Conservation (phyloP, 108 stramenopile species). For the Parietichytrium sp. region DNA sequence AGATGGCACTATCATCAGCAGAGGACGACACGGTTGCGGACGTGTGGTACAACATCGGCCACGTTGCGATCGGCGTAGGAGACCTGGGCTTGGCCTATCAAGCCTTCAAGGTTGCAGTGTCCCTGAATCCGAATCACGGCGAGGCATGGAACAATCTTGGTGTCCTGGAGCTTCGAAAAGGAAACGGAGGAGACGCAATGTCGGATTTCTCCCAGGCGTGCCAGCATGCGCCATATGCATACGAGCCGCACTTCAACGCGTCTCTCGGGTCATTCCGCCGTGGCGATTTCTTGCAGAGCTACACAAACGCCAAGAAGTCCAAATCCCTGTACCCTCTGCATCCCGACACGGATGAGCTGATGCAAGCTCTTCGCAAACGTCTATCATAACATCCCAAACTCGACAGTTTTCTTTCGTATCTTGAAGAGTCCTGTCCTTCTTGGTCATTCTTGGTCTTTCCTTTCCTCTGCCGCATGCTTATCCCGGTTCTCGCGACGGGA, state of each 20-base stretch:
- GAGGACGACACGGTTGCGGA: slow-evolving; percentile 57
- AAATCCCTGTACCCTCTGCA: slow-evolving; percentile 52
- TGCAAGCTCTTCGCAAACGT: slow-evolving; percentile 43
- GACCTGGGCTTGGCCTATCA: slow-evolving; percentile 67
- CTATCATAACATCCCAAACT: no score
- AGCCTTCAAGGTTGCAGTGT: slow-evolving; percentile 59
- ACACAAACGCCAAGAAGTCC: slow-evolving; percentile 39
- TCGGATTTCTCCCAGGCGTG: slow-evolving; percentile 45
- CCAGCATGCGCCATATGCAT: slow-evolving; percentile 50
- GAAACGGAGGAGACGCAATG: slow-evolving; percentile 54
- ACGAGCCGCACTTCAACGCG: slow-evolving; percentile 59
- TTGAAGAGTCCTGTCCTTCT: no score
- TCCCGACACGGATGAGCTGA: slow-evolving; percentile 53
- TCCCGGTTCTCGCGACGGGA: no score
- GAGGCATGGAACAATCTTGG: slow-evolving; percentile 63
- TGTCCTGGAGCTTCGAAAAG: slow-evolving; percentile 60
- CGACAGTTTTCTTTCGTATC: no score
- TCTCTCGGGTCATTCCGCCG: slow-evolving; percentile 55
- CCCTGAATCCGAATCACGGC: slow-evolving; percentile 53
- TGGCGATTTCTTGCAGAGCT: slow-evolving; percentile 59
- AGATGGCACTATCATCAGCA: slow-evolving; percentile 56
- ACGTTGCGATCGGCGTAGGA: slow-evolving; percentile 60
- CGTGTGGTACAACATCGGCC: slow-evolving; percentile 64
- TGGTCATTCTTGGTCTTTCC: no score
- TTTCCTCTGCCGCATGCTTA: no score